phyloP scores from a whole-genome alignment of 2,329 filamentous ascomycete genomes.

The Diaporthe ampelina region DNA sequence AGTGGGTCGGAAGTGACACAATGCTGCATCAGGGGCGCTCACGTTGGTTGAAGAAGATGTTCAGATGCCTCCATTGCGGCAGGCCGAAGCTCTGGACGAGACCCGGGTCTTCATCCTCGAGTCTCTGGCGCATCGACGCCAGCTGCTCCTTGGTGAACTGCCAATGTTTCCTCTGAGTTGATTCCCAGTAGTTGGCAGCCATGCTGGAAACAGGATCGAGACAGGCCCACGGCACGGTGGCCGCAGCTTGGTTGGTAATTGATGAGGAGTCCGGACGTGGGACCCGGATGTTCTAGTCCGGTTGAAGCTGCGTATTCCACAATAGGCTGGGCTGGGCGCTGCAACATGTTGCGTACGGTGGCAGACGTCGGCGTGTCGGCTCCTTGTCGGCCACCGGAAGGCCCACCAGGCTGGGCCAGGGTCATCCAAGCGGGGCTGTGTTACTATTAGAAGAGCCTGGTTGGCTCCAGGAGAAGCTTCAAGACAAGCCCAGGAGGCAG shows the following conservation, averaged over 20 bases:
- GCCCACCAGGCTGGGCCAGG: neutral
- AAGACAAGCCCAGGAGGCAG: conserved; percentile 5
- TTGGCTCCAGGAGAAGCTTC: conserved; percentile 39
- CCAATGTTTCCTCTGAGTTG: conserved; percentile 92
- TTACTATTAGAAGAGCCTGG: neutral
- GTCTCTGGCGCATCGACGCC: conserved; percentile 78
- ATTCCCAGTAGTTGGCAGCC: conserved; percentile 98
- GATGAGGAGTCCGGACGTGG: neutral
- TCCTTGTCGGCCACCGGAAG: conserved; percentile 46
- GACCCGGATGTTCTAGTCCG: neutral
- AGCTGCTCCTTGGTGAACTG: conserved; percentile 89
- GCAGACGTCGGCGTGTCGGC: conserved; percentile 19
- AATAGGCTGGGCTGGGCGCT: neutral
- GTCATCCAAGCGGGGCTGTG: neutral
- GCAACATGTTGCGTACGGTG: neutral
- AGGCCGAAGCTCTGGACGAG: conserved; percentile 85
- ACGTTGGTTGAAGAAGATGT: conserved; percentile 95
- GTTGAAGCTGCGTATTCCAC: neutral
- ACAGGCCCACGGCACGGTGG: conserved; percentile 40
- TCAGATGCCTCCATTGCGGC: conserved; percentile 84
- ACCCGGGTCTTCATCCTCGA: conserved; percentile 82
- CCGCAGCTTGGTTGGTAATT: conserved; percentile 28
- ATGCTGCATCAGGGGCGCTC: conserved; percentile 51
- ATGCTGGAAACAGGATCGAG: conserved; percentile 61
- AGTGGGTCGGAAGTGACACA: neutral